Evolutionary conservation across 2,329 filamentous ascomycete genomes (phyloP), one percentile per base, ranked within the genome.

Genomic region (Alternaria brassicae): DNA sequence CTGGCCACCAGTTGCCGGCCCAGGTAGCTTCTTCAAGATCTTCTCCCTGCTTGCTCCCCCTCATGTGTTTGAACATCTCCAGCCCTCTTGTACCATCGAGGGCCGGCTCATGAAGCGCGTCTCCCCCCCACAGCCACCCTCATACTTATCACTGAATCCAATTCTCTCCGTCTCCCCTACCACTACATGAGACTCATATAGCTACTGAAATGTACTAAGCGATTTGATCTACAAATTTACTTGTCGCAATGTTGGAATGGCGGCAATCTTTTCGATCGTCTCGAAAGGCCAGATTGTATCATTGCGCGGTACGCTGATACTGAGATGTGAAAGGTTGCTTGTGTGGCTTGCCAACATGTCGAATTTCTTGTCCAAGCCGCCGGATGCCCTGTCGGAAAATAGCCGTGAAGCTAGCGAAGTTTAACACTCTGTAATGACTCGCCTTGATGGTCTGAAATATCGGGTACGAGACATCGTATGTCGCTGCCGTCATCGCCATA

Each of bases 291-390:
- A 69, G 3, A 5, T 15, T 13, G 61, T 57, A 15, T 56, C 54
- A 37, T 69, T 69, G 30, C 61, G 56, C 2, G 54, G 47, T 6
- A 70, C 9, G 28, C 62, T 62, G 40, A 66, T 48, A 23, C 56
- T 59, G 27, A 69, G 27, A 51, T 67, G 63, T 27, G 2, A 42
- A 7, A 66, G 48, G 17, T 61, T 49, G 4, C 41, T 53, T 17
- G 63, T 45, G 27, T 32, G 42, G 12, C 23, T 45, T n/a, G 44
- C 34, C 4, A 68, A 39, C 6, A 60, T 39, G 6, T 37, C 30
- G 27, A 49, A 28, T 10, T 62, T 27, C 10, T 13, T 17, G n/a
- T 47, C 27, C 17, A 47, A 30, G 28, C 19, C 27, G 42, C 42
- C 42, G 12, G 21, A 47, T 47, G 9, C 25, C 47, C 9, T 25